Evolutionary conservation across 2,329 filamentous ascomycete species (phyloP).

Genomic region (Furcasterigmium sp.): DNA sequence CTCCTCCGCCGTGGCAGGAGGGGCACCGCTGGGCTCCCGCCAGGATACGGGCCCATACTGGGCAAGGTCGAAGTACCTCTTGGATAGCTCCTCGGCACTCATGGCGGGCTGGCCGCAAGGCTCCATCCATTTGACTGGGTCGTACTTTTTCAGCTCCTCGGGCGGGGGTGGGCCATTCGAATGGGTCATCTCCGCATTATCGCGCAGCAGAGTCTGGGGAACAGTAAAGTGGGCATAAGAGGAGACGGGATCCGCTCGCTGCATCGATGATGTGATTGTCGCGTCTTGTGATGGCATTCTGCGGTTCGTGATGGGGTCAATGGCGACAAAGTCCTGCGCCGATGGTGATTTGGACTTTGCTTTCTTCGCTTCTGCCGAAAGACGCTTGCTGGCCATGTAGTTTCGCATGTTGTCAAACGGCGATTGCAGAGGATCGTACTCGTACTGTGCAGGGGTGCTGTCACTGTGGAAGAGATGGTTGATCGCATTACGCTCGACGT

Average conservation of each 20-base stretch:
- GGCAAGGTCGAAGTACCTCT: slow-evolving; percentile 29
- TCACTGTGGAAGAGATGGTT: slow-evolving; percentile 35
- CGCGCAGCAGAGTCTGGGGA: not conserved
- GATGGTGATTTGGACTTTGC: not conserved
- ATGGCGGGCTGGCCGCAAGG: slow-evolving; percentile 14
- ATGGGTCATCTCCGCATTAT: slow-evolving; percentile 18
- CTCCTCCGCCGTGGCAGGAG: slow-evolving; percentile 17
- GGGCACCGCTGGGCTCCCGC: slow-evolving; percentile 17
- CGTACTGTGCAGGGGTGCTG: slow-evolving; percentile 8
- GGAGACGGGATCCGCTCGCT: not conserved
- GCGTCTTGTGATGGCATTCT: slow-evolving; percentile 27
- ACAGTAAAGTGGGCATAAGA: not conserved
- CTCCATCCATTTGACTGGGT: slow-evolving; percentile 29
- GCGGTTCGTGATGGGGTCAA: slow-evolving; percentile 57
- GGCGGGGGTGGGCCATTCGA: slow-evolving; percentile 26
- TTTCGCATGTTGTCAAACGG: slow-evolving; percentile 27
- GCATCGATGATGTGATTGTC: not conserved
- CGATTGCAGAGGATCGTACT: slow-evolving; percentile 22
- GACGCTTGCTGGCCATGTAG: slow-evolving; percentile 16
- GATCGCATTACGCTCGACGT: slow-evolving; percentile 38
- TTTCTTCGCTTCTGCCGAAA: slow-evolving; percentile 9
- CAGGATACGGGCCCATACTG: slow-evolving; percentile 20
- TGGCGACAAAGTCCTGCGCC: slow-evolving; percentile 22
- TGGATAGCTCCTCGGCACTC: slow-evolving; percentile 14
- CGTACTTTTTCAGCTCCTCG: slow-evolving; percentile 30